These are phyloP conservation scores for Macaranga tanarius DNA, from an alignment of 441 rosid genomes.

Conservation along the genomic window DNA sequence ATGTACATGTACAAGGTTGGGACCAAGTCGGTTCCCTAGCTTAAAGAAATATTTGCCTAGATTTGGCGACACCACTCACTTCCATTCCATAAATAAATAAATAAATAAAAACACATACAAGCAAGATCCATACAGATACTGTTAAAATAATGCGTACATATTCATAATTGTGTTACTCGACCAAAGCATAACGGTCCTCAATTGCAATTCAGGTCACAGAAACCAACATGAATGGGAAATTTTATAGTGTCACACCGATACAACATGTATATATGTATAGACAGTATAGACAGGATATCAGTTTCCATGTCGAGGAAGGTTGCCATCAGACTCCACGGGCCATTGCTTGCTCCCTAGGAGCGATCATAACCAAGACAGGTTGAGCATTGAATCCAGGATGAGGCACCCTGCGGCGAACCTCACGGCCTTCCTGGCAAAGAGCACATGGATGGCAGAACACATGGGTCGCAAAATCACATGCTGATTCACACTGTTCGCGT, in stretches of 20 bases:
- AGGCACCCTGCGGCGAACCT: conserved; percentile 79
- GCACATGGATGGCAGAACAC: conserved; percentile 81
- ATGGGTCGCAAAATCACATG: conserved; percentile 78
- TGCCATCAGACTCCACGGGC: conserved; percentile 44
- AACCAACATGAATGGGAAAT: not conserved
- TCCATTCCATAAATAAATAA: not conserved
- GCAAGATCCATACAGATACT: not conserved
- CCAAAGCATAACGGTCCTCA: not conserved
- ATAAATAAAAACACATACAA: not conserved
- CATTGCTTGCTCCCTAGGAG: conserved; percentile 84
- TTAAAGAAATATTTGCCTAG: not conserved
- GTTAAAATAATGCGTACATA: not conserved
- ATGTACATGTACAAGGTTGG: not conserved
- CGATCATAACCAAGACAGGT: conserved; percentile 67
- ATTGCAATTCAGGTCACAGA: not conserved
- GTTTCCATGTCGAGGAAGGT: not conserved
- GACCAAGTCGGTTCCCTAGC: not conserved
- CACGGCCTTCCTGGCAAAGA: conserved; percentile 97
- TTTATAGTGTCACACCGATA: conserved; percentile 13
- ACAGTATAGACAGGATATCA: not conserved
- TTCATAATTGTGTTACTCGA: not conserved
- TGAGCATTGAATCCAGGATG: conserved; percentile 85
- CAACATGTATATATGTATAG: conserved; percentile 8
- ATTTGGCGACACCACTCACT: not conserved
- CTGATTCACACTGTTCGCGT: conserved; percentile 70